Evolutionary conservation across 805 yeast species (phyloP), one percentile per base, ranked within the genome.

Genomic region (Maudiozyma pseudohumilis): DNA sequence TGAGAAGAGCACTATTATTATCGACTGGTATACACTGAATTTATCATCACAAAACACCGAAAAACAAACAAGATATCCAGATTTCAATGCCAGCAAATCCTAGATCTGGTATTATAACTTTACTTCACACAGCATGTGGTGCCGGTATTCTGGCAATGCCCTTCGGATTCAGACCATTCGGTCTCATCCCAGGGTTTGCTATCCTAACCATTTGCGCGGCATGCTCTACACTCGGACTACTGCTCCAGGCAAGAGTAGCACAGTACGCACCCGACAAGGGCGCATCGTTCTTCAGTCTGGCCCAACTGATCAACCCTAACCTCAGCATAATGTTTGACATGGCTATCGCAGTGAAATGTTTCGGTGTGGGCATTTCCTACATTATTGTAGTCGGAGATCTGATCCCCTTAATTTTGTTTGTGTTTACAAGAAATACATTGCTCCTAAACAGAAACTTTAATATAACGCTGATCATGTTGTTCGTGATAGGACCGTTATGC

Each of bases 101-200:
- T 12, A 47, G 46, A 26, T 53, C 62, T 16, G 64, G 63, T 25
- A 53, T 53, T 5, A 35, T 59, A 11, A 59, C 64, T 2, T 36
- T 60, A 23, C 40, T 60, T 6, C 64, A 60, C 36, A 60, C 64
- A 5, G 60, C 63, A 12, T 56, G 63, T 27, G 64, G 64, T 7
- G 86, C 92, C 0, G 94, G 94, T 1, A 64, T 81, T 29, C 66
- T 82, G 18, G 85, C 88, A 11, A 73, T 82, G 63, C 88, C 92
- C 0, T 76, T 67, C 43, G 83, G 86, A 1, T 76, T 80, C 59
- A 52, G 48, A 32, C 59, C 63, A 10, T 57, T 55, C 38, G 64
- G 64, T 15, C 40, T 59, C 8, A 17, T 54, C 5, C 47, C 45
- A 4, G 61, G 60, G 6, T 29, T 55, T 7, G 4, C 45, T 6